These are phyloP conservation scores for Clathrospora elynae DNA, from an alignment of 2,329 filamentous ascomycete species.

Conservation along the genomic window DNA sequence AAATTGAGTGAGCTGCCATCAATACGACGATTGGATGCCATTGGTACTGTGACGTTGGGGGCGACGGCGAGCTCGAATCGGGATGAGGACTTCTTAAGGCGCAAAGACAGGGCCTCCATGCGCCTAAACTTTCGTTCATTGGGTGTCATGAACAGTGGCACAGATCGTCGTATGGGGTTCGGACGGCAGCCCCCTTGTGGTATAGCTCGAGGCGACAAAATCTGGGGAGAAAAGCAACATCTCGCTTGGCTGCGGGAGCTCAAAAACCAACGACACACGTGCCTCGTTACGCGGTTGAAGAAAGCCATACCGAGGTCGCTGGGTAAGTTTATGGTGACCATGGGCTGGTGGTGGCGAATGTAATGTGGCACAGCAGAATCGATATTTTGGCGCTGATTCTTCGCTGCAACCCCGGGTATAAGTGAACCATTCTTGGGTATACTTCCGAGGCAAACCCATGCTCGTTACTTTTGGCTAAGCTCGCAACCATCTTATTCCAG, in stretches of 20 bases:
- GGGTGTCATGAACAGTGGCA: constrained; percentile 21
- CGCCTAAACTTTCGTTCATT: constrained; percentile 25
- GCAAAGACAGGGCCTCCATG: constrained; percentile 29
- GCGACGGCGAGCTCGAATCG: constrained; percentile 19
- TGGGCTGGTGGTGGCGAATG: constrained; percentile 7
- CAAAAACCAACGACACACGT: constrained; percentile 7
- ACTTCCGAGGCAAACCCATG: constrained; percentile 22
- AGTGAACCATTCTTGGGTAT: constrained; percentile 28
- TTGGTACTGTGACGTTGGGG: constrained; percentile 25
- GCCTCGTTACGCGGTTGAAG: neutral
- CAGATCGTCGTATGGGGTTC: constrained; percentile 21
- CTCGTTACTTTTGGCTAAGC: constrained; percentile 6
- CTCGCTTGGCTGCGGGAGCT: constrained; percentile 9
- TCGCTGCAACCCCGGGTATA: constrained; percentile 23
- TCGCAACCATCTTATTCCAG: constrained; percentile 8
- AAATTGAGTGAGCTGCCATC: constrained; percentile 12
- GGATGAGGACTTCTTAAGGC: constrained; percentile 25
- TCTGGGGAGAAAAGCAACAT: constrained; percentile 30
- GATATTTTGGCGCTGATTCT: constrained; percentile 11
- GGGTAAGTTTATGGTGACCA: neutral
- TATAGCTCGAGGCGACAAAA: constrained; percentile 21
- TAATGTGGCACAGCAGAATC: constrained; percentile 5
- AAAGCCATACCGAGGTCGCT: neutral
- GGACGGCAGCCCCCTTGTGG: constrained; percentile 26
- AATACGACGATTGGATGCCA: constrained; percentile 22